Conservation (phyloP, 108 stramenopile genomes). For the Craspedostauros australis region DNA sequence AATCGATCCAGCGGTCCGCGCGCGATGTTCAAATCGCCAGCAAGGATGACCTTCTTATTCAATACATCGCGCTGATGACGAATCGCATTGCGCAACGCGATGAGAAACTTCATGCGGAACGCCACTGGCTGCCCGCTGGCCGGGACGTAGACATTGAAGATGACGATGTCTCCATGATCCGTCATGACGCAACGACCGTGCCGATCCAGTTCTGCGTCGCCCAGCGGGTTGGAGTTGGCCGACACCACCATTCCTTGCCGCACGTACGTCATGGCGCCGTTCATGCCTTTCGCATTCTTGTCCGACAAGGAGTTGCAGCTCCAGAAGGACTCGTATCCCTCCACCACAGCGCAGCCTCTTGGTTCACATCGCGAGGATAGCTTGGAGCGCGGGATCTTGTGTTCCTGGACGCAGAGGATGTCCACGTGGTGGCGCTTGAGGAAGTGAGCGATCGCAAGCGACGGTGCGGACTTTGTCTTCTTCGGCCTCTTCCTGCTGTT, state of each 20-base stretch:
- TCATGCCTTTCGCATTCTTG: slow-evolving; percentile 56
- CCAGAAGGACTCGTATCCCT: slow-evolving; percentile 84
- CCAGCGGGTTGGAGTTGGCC: slow-evolving; percentile 55
- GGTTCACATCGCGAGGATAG: slow-evolving; percentile 66
- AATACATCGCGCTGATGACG: slow-evolving; percentile 33
- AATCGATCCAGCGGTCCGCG: slow-evolving; percentile 46
- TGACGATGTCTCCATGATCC: slow-evolving; percentile 77
- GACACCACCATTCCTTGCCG: slow-evolving; percentile 36
- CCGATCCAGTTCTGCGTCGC: slow-evolving; percentile 59
- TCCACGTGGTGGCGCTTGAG: slow-evolving; percentile 57
- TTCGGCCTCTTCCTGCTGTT: slow-evolving; percentile 4
- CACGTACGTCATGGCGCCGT: slow-evolving; percentile 88
- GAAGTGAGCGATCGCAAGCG: slow-evolving; percentile 32
- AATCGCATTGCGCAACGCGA: slow-evolving; percentile 73
- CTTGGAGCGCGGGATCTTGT: slow-evolving; percentile 69
- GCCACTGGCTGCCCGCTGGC: slow-evolving; percentile 45
- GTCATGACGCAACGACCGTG: slow-evolving; percentile 89
- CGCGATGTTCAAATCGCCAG: slow-evolving; percentile 86
- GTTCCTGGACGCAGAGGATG: slow-evolving; percentile 88
- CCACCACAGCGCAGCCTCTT: slow-evolving; percentile 38
- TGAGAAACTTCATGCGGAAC: slow-evolving; percentile 78
- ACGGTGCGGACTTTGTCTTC: slow-evolving; percentile 4
- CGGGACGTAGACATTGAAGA: slow-evolving; percentile 94
- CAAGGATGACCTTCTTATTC: slow-evolving; percentile 68
- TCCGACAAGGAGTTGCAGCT: slow-evolving; percentile 67